Base-by-base conservation (phyloP, 768 basidiomycete species). In the Boletus fagicola region DNA sequence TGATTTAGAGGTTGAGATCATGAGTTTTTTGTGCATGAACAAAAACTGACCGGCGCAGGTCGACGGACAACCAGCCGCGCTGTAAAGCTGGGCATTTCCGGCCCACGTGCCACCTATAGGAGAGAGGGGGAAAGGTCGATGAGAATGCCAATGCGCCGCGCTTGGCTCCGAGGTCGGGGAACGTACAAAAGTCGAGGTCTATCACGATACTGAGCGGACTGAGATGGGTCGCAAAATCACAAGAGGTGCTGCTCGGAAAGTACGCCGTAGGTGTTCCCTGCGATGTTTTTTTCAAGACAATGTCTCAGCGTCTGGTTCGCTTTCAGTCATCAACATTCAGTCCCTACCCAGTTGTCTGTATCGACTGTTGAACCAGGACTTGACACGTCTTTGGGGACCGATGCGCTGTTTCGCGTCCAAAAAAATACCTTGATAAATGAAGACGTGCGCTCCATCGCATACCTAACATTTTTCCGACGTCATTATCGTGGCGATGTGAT, bases 141-240 rank as follows among this genome's bases (percentile, higher is more conserved):
- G 9, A 49, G 9, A 28, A 36, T 5, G n/a, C 20, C 12, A 42
- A 24, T 38, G 13, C 8, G 5, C 7, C 40, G 12, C 16, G 15
- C 20, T 12, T n/a, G 18, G 18, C 15, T 45, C 35, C 13, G 2
- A 38, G 7, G 35, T 5, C 2, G 18, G 11, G 9, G 10, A 54
- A 38, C 70, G 8, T 24, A 69, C 68, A 72, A 45, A 69, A 70
- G 39, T 66, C 65, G 11, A 69, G 63, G 62, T 90, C 83, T 62
- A 90, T 84, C 59, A 88, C 74, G 54, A 88, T 88, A 58, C 82
- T 84, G 64, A 88, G 80, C 1, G 75, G 59, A 11, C 77, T 73
- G 62, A 90, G 84, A 55, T 83, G 73, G 48, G 75, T 72, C 47
- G 74, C 58, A 45, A 92, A 77, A 58, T 86, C 72, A 65, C 88